phyloP scores from a whole-genome alignment of 345 rosid genomes.

The Brassica cretica region DNA sequence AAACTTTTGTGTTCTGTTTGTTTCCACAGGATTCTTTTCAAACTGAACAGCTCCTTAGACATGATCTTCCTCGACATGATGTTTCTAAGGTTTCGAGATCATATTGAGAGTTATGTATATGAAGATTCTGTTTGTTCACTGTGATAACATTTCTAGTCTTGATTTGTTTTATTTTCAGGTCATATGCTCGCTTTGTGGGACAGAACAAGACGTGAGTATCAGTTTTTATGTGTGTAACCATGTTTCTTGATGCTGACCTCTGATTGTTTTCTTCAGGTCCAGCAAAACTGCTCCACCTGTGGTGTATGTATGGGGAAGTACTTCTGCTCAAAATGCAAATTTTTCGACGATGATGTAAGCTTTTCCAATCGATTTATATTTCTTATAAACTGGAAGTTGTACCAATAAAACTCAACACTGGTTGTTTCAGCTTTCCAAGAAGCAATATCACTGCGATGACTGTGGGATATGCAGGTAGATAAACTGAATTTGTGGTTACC shows the following conservation, averaged over 20 bases:
- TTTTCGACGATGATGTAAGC: slow-evolving; percentile 75
- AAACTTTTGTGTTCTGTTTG: neutral
- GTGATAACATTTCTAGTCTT: neutral
- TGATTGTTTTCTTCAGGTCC: slow-evolving; percentile 45
- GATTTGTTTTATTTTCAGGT: slow-evolving; percentile 45
- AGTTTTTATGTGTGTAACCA: neutral
- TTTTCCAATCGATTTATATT: neutral
- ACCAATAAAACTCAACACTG: slow-evolving; percentile 5
- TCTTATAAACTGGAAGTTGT: neutral
- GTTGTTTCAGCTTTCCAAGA: slow-evolving; percentile 49
- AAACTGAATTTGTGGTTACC: no score
- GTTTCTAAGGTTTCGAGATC: slow-evolving; percentile 51
- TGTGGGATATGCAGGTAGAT: slow-evolving; percentile 62
- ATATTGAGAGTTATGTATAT: no score
- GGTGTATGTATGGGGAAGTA: slow-evolving; percentile 79
- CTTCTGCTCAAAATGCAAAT: slow-evolving; percentile 67
- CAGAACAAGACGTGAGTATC: slow-evolving; percentile 72
- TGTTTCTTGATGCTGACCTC: slow-evolving; percentile 2
- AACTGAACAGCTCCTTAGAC: slow-evolving; percentile 50
- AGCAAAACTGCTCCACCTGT: slow-evolving; percentile 55
- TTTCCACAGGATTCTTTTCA: slow-evolving; percentile 59
- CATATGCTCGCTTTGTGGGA: slow-evolving; percentile 63
- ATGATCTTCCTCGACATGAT: slow-evolving; percentile 79
- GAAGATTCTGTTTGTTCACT: neutral
- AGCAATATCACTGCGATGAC: slow-evolving; percentile 58